Conservation (phyloP, 129 eudicot species). For the Pittosporum tobira region DNA sequence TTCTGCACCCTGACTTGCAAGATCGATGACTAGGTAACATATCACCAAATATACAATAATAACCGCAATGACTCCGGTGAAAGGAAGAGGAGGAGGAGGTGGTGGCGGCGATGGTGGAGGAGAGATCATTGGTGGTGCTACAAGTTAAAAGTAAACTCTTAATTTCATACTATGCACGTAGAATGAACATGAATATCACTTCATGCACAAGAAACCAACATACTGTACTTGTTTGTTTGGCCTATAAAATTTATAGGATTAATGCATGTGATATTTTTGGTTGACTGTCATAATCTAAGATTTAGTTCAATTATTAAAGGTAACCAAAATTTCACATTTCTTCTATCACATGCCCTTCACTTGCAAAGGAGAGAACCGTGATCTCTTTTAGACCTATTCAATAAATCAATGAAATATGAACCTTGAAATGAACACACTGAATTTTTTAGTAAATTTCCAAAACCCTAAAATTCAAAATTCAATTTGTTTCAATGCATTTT, state of each 20-base stretch:
- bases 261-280: background rate
- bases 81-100: conserved; percentile 56
- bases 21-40: conserved; percentile 48
- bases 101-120: conserved; percentile 31
- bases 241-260: background rate
- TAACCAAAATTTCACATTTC: conserved; percentile 4
- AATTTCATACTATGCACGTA: background rate
- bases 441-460: too few species aligned
- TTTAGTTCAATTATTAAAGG: conserved; percentile 3
- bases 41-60: conserved; percentile 44
- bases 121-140: conserved; percentile 18
- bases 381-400: too few species aligned
- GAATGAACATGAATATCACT: background rate
- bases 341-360: conserved; percentile 1
- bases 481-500: too few species aligned
- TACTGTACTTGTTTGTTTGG: background rate
- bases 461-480: too few species aligned
- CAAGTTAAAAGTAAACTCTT: background rate
- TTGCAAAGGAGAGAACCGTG: background rate
- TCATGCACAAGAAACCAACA: background rate
- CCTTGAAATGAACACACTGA: too few species aligned
- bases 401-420: too few species aligned
- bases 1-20: conserved; percentile 30
- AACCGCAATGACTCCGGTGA: conserved; percentile 35
- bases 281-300: background rate